A percentile compares a stretch with the other conserved stretches of the same genome.
Conservation (phyloP, 202 grass and related monocot genomes). For the Digitaria exilis region DNA sequence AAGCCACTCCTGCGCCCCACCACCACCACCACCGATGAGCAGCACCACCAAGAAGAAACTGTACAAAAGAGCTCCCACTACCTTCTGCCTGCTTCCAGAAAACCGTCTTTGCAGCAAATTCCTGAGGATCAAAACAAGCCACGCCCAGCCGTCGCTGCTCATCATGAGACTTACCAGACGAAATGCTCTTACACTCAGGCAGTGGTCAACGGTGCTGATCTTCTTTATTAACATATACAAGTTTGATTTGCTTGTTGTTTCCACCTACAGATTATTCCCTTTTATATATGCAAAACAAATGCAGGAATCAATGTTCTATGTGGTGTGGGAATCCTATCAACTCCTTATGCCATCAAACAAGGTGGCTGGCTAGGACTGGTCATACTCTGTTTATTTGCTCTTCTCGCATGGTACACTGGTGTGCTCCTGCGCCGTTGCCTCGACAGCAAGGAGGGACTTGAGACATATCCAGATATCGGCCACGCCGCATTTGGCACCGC, state of each 20-base stretch:
- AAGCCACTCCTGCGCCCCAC: conserved; percentile 70
- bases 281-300: no score
- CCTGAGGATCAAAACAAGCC: conserved; percentile 63
- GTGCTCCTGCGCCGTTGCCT: conserved; percentile 76
- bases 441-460: conserved; percentile 75
- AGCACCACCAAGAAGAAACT: conserved; percentile 54
- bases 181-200: conserved; percentile 77
- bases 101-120: conserved; percentile 68
- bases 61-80: conserved; percentile 72
- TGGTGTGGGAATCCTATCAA: conserved; percentile 92
- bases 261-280: no score
- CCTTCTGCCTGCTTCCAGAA: conserved; percentile 67
- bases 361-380: conserved; percentile 78
- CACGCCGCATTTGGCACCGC: conserved; percentile 87
- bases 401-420: conserved; percentile 77
- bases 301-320: conserved; percentile 93
- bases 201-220: conserved; percentile 72
- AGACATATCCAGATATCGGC: conserved; percentile 93
- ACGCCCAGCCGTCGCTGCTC: conserved; percentile 38
- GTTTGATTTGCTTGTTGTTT: no score
- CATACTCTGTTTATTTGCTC: conserved; percentile 68
- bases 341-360: conserved; percentile 86
- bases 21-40: conserved; percentile 40
- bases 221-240: no score
- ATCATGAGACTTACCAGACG: conserved; percentile 42